Base-by-base conservation (phyloP, 2,329 filamentous ascomycete species). In the Monilinia vaccinii-corymbosi region DNA sequence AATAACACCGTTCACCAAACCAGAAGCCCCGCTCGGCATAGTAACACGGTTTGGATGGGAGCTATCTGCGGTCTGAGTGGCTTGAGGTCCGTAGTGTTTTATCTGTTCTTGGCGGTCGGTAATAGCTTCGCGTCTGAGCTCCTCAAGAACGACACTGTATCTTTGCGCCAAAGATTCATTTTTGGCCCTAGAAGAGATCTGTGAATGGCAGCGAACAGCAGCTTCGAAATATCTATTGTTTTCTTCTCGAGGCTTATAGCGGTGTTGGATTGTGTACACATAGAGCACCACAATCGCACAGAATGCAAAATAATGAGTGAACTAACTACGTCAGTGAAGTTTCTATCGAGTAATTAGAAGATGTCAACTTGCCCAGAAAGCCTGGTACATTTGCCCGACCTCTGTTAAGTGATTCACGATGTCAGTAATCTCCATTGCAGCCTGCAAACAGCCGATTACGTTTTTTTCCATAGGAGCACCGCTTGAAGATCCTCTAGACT, bases 221-320 rank as follows among this genome's bases (percentile, higher is more conserved):
- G 72, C 73, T 16, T 69, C 62, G 21, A 77, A 73, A 32, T 73
- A 72, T 0, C 60, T 57, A 4, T 67, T 61, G 60, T 72, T 73
- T 2, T 64, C 66, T 31, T 70, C 67, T 38, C 68, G 62, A 3
- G 68, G 64, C 4, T 66, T 61, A 4, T 68, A 63, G 1, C 71
- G 63, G 36, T 74, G 68, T 46, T 76, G 76, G 11, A 78, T 78
- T 5, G 73, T 72, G 46, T 75, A 76, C 4, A 78, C 73, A 59
- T 78, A 78, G 2, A 78, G 67, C 1, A 78, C 71, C 1, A 77
- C 74, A 3, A 76, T 73, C 0, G 76, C 77, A 14, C 70, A 76
- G 48, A 78, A 79, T 1, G 73, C 75, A 56, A 75, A 76, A 58
- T 79, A 78, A 28, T 75, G 75, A 0, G 69, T 72, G 48, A 74